Evolutionary conservation across 2,329 filamentous ascomycete genomes (phyloP).

Genomic region (Chrysoporthe puriensis): DNA sequence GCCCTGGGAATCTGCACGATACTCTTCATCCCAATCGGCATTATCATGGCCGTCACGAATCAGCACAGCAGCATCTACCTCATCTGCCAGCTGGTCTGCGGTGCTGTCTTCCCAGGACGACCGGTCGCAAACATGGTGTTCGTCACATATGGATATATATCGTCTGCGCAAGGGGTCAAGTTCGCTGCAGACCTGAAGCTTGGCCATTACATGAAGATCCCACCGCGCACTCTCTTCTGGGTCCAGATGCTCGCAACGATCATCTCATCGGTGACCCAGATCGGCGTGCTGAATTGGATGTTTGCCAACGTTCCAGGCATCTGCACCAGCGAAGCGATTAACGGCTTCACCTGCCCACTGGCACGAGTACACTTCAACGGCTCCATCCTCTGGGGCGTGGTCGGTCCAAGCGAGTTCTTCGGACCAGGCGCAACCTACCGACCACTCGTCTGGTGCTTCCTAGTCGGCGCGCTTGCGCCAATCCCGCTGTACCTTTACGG

Average conservation of each 20-base stretch:
- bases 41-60: slow-evolving; percentile 92
- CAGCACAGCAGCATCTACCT: slow-evolving; percentile 86
- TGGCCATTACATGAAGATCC: slow-evolving; percentile 87
- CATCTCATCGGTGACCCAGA: slow-evolving; percentile 79
- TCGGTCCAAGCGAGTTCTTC: slow-evolving; percentile 83
- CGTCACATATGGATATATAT: slow-evolving; percentile 89
- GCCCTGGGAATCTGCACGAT: slow-evolving; percentile 77
- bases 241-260: slow-evolving; percentile 78
- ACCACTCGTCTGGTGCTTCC: slow-evolving; percentile 79
- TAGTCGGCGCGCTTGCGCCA: slow-evolving; percentile 74
- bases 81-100: slow-evolving; percentile 84
- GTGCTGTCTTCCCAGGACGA: slow-evolving; percentile 78
- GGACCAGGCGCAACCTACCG: slow-evolving; percentile 75
- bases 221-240: slow-evolving; percentile 76
- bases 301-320: slow-evolving; percentile 75
- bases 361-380: slow-evolving; percentile 90
- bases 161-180: slow-evolving; percentile 85
- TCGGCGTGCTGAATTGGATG: slow-evolving; percentile 89
- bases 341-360: slow-evolving; percentile 86
- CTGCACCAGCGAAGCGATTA: slow-evolving; percentile 79
- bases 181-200: slow-evolving; percentile 87
- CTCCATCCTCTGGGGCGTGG: slow-evolving; percentile 86
- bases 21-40: slow-evolving; percentile 88
- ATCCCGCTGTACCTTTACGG: slow-evolving; percentile 75
- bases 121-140: slow-evolving; percentile 94